Conservation (phyloP, 2,329 filamentous ascomycete genomes). For the Monosporascus sp. region DNA sequence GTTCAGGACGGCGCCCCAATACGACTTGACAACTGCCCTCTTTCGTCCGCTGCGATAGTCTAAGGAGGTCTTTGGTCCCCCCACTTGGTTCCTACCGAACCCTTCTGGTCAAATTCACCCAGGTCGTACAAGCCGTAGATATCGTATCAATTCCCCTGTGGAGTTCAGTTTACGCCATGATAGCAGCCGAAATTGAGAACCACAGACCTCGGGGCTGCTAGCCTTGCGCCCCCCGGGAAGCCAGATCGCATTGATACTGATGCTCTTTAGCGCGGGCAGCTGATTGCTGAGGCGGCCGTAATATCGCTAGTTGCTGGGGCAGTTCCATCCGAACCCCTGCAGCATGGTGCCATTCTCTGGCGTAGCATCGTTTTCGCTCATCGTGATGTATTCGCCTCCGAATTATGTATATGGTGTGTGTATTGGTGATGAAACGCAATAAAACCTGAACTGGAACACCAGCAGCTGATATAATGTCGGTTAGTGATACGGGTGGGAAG, state of each 20-base stretch:
- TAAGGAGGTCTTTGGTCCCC: constrained; percentile 57
- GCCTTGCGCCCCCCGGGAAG: constrained; percentile 38
- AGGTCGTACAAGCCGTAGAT: constrained; percentile 66
- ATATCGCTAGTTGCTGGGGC: constrained; percentile 55
- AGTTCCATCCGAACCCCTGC: constrained; percentile 70
- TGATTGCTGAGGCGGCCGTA: constrained; percentile 52
- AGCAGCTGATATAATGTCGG: background rate
- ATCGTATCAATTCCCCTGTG: constrained; percentile 61
- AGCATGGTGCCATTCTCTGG: constrained; percentile 30
- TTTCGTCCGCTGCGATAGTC: constrained; percentile 45
- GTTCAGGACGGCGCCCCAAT: constrained; percentile 69
- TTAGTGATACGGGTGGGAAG: background rate
- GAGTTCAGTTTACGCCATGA: background rate
- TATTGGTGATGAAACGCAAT: background rate
- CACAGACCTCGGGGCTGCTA: too few relatives aligned
- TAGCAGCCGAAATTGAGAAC: background rate
- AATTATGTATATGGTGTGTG: background rate
- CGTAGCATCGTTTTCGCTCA: constrained; percentile 16
- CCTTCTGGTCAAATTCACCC: constrained; percentile 70
- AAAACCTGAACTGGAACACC: background rate
- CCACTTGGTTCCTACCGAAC: constrained; percentile 60
- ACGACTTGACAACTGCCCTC: constrained; percentile 48
- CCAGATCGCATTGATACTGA: constrained; percentile 61
- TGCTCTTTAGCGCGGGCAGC: constrained; percentile 48
- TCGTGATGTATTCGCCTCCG: constrained; percentile 1